Base-by-base conservation (phyloP, 2,329 filamentous ascomycete species). In the Chrysosporium keratinophilum region DNA sequence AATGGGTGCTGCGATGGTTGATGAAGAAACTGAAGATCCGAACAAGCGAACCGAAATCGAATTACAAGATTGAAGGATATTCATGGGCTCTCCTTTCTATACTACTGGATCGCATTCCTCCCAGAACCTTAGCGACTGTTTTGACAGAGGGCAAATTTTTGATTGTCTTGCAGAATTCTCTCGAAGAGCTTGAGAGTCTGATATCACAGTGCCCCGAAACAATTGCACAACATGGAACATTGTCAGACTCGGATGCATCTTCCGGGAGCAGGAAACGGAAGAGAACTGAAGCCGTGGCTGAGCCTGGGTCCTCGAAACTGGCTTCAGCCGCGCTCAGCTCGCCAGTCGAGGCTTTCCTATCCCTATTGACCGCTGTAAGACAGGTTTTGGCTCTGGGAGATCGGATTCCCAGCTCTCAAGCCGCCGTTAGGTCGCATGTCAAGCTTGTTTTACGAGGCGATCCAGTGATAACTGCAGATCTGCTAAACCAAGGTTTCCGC, bases 61-160 rank as follows among this genome's bases (percentile, higher is more conserved):
- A 63, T 45, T 74, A 74, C 51, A 72, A 74, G 49, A 64, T 69
- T 34, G 70, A 73, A 41, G 58, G 66, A n/a, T 62, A 62, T 44
- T 70, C 73, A 31, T 83, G 79, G 62, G 61, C 71, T 74, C 75
- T 80, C 50, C 62, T 86, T 54, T 75, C 80, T 69, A 81, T 82
- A 74, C 72, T 87, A 1, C 74, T 85, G 51, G 81, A 83, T 61
- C 76, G 81, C n/a, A 79, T 91, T 15, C 83, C 87, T 0, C 72
- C 82, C 0, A 82, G 85, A 44, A 83, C 81, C 10, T 74, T 87
- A 20, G 85, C 87, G 7, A 82, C 82, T 55, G 81, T 85, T 3
- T 75, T 95, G 5, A 82, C 80, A 19, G 83, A 89, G 55, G 76
- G 83, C 54, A 78, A 80, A 44, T 87, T 94, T 51, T 70, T 86